Percentiles rank a stretch among this genome's conserved stretches.
Evolutionary conservation across 345 rosid genomes (phyloP).

Genomic region (Nephelium lappaceum): DNA sequence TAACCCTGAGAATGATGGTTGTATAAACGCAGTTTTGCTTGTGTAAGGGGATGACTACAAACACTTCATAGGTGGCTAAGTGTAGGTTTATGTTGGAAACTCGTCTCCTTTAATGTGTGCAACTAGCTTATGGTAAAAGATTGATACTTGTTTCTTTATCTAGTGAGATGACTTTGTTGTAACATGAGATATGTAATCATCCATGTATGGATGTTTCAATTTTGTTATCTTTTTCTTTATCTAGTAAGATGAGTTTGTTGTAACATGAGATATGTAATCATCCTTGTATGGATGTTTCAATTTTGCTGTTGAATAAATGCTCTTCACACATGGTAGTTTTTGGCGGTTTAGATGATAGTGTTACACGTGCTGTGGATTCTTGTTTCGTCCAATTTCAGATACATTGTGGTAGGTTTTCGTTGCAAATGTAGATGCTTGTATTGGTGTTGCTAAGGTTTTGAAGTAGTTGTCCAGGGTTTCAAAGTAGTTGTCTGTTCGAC

Average conservation of each 20-base stretch:
- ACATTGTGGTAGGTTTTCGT: too few species aligned
- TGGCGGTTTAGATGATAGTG: background rate
- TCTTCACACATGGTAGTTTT: background rate
- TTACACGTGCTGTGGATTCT: background rate
- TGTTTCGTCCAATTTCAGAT: too few species aligned
- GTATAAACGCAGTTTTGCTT: slow-evolving; percentile 83
- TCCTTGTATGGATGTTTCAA: too few species aligned
- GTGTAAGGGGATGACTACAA: slow-evolving; percentile 45
- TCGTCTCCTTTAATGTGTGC: background rate
- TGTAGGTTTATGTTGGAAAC: background rate
- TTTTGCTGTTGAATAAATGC: background rate
- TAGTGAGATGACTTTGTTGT: background rate
- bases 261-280: too few species aligned
- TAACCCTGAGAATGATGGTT: slow-evolving; percentile 91
- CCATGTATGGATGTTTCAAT: background rate
- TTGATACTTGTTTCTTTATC: background rate
- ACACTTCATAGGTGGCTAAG: background rate
- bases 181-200: background rate
- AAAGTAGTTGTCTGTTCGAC: background rate
- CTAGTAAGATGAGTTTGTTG: too few species aligned
- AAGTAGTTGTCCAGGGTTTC: too few species aligned
- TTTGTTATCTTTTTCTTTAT: background rate
- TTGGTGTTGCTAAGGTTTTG: too few species aligned
- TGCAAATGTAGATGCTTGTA: too few species aligned
- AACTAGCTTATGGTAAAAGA: background rate